Evolutionary conservation across 192 early-diverging fungal genomes (phyloP).

Genomic region (Umbelopsis isabellina): DNA sequence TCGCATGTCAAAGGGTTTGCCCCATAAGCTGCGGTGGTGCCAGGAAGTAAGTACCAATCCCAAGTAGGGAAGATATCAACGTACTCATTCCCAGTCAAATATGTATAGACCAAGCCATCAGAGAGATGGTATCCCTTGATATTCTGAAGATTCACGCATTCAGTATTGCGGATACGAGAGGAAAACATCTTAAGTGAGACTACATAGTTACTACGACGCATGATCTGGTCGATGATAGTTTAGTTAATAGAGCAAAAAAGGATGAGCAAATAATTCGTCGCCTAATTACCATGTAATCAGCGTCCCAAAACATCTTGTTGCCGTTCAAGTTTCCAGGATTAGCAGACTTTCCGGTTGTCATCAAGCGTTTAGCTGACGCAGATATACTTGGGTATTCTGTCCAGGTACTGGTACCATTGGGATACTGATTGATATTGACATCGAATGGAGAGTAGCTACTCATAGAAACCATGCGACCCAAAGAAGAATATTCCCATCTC

Average conservation of each 20-base stretch:
- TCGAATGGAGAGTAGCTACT: slow-evolving; percentile 21
- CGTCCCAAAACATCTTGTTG: slow-evolving; percentile 12
- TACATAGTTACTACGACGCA: slow-evolving; percentile 22
- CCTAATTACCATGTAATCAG: slow-evolving; percentile 18
- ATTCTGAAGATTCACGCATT: slow-evolving; percentile 35
- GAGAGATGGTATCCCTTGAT: slow-evolving; percentile 34
- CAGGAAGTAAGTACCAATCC: slow-evolving; percentile 40
- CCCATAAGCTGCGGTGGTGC: slow-evolving; percentile 34
- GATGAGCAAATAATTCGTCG: neutral
- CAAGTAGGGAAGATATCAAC: slow-evolving; percentile 33
- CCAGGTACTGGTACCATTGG: slow-evolving; percentile 26
- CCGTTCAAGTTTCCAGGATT: slow-evolving; percentile 21
- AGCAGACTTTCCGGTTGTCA: neutral
- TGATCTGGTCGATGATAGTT: slow-evolving; percentile 10
- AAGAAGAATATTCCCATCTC: slow-evolving; percentile 28
- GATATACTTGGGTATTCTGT: neutral
- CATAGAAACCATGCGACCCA: slow-evolving; percentile 36
- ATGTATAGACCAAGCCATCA: slow-evolving; percentile 34
- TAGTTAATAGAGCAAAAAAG: neutral
- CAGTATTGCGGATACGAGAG: slow-evolving; percentile 29
- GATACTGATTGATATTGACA: slow-evolving; percentile 20
- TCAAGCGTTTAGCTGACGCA: slow-evolving; percentile 15
- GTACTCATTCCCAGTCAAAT: slow-evolving; percentile 32
- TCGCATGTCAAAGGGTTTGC: slow-evolving; percentile 22
- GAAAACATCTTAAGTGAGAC: slow-evolving; percentile 37